Base-by-base conservation (phyloP, 1,284 basidiomycete genomes). In the Ustilago loliicola region DNA sequence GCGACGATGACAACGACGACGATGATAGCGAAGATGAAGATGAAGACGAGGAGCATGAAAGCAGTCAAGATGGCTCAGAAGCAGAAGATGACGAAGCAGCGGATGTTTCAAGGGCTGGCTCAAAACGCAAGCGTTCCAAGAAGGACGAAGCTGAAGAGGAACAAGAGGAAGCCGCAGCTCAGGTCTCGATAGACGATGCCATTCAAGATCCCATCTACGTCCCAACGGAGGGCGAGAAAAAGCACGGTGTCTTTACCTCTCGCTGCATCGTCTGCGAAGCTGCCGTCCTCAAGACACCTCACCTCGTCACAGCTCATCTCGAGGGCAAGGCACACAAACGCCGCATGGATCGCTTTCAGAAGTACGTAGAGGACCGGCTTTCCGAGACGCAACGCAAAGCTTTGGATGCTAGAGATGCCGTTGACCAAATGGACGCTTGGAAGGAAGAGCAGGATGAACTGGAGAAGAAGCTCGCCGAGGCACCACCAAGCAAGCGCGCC, bases 181-280 rank as follows among this genome's bases (percentile, higher is more conserved):
- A 67, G 32, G 67, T 77, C 15, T 61, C 70, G 23, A 77, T 77
- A 54, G 61, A 66, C 8, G 71, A 73, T 1, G 67, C 67, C 25
- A 55, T 77, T 21, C 52, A 64, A 25, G 75, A 77, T 34, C 67
- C 75, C 38, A 73, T 77, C 67, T 77, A 77, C 61, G 61, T 77
- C 6, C 71, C 71, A 11, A 73, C 71, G 7, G 60, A 63, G 47
- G 71, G 71, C 42, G 67, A 73, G 38, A 77, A 73, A 54, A 77
- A 77, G 67, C 67, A 70, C 51, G 71, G 75, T 42, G 47, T 65
- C 25, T 59, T 67, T 50, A 65, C 67, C 7, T 73, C 71, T 5
- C 66, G 71, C 11, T 77, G 75, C 59, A 60, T 77, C 36, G 58
- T 77, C 13, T 77, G 75, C 65, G 64, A 67, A 38, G 61, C 66